phyloP scores from a whole-genome alignment of 495 filamentous ascomycete genomes.

The Annulohypoxylon bovei region DNA sequence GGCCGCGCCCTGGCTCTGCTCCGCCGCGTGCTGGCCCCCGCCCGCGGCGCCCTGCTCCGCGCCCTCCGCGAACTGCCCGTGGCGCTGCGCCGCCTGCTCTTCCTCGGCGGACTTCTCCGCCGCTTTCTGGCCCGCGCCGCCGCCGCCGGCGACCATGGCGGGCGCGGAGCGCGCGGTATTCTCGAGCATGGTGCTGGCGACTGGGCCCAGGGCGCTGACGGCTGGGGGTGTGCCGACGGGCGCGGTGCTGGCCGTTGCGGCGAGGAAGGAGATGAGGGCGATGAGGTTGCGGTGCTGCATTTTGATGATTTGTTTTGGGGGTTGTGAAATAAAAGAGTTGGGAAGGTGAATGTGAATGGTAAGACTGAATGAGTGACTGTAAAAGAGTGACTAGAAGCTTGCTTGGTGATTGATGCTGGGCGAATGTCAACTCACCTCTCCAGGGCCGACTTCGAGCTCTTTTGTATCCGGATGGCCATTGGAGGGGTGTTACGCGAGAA shows the following conservation, averaged over 20 bases:
- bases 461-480: constrained; percentile 20
- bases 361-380: constrained; percentile 28
- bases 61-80: background rate
- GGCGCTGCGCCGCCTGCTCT: background rate
- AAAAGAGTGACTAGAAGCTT: constrained; percentile 28
- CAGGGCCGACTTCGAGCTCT: background rate
- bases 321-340: background rate
- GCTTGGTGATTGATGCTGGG: constrained; percentile 22
- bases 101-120: background rate
- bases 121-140: background rate
- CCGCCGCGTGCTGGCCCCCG: constrained; percentile 3
- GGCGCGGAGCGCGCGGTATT: constrained; percentile 5
- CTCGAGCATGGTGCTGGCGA: background rate
- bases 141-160: background rate
- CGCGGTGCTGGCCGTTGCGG: constrained; percentile 23
- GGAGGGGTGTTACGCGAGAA: background rate
- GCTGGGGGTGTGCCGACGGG: constrained; percentile 9
- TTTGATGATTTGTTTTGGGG: constrained; percentile 12
- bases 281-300: constrained; percentile 37
- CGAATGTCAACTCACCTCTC: background rate
- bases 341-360: background rate
- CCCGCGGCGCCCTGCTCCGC: background rate
- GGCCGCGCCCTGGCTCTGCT: constrained; percentile 11
- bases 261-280: constrained; percentile 34
- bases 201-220: constrained; percentile 10